These are phyloP conservation scores for Suhomyces kunorum DNA, from an alignment of 1,139 yeast genomes.

Conservation along the genomic window DNA sequence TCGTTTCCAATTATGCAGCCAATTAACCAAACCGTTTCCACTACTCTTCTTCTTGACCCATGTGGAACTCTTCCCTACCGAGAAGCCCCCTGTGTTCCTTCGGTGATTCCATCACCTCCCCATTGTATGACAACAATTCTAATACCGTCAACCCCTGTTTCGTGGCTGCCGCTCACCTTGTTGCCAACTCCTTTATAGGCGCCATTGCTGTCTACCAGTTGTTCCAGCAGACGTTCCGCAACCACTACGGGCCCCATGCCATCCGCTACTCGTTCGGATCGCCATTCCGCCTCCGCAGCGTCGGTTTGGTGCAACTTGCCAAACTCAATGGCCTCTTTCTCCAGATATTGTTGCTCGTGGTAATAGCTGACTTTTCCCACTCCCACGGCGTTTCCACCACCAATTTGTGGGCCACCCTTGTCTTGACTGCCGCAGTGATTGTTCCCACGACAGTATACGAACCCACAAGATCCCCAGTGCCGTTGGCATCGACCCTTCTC, in stretches of 20 bases:
- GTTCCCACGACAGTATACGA: conserved; percentile 44
- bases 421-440: conserved; percentile 17
- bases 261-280: conserved; percentile 36
- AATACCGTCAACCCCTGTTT: conserved; percentile 39
- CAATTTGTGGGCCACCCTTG: conserved; percentile 2
- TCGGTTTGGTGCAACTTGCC: conserved; percentile 29
- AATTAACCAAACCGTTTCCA: background rate
- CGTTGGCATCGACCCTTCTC: conserved; percentile 33
- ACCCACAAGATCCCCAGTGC: conserved; percentile 31
- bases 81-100: conserved; percentile 6
- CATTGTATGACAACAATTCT: conserved; percentile 25
- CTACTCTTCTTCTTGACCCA: background rate
- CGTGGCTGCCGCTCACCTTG: conserved; percentile 23
- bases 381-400: conserved; percentile 10
- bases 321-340: conserved; percentile 27
- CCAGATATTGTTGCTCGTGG: conserved; percentile 22
- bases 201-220: conserved; percentile 23
- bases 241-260: conserved; percentile 28
- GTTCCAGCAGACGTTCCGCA: conserved; percentile 19
- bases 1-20: background rate
- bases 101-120: conserved; percentile 14
- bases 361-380: conserved; percentile 19
- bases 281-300: conserved; percentile 27
- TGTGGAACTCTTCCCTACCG: conserved; percentile 8
- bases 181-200: conserved; percentile 16